Base-by-base conservation (phyloP, 805 yeast species). In the Saccharomycopsis microspora region DNA sequence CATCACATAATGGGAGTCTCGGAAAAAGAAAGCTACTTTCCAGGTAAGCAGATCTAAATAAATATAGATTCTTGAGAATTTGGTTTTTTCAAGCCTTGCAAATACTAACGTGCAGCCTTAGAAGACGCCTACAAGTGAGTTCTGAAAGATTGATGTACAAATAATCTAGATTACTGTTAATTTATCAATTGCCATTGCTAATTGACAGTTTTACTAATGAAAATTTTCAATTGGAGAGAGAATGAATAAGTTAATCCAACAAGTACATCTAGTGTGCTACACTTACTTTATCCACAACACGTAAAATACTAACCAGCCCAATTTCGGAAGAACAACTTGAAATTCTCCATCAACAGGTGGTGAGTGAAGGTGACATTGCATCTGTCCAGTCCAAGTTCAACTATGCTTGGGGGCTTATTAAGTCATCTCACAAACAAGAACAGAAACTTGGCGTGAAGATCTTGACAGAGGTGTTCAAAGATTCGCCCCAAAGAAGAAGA, bases 381-480 rank as follows among this genome's bases (percentile, higher is more conserved):
- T 72, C 89, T 0, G 73, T 85, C 0, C 97, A 88, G 62, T 82
- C 96, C 2, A 76, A 80, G 49, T 93, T 93, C 72, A 93, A 94
- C 64, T 85, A 85, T 57, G 95, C 97, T 0, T 93, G 99, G 98
- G 98, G 94, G 3, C 69, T 93, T 44, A 76, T 94, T 53, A 89
- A 87, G 62, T 80, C 95, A 1, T 60, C 64, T 44, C 70, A 72
- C 44, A 68, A 70, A 28, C 72, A 69, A 38, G 82, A 85, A 52
- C 94, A 85, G 59, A 72, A 82, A 56, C 71, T 82, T 44, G 99
- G 97, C 0, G 78, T 93, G 11, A 80, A 76, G 47, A 70, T 90
- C 32, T 68, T 93, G 50, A 75, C 86, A 0, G 78, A 76, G 41
- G 67, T 68, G 32, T 90, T 82, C 65, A 77, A 82, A 55, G 86